Evolutionary conservation across 768 basidiomycete genomes (phyloP), one percentile per base, ranked within the genome.

Genomic region (Leccinum rimulosum): DNA sequence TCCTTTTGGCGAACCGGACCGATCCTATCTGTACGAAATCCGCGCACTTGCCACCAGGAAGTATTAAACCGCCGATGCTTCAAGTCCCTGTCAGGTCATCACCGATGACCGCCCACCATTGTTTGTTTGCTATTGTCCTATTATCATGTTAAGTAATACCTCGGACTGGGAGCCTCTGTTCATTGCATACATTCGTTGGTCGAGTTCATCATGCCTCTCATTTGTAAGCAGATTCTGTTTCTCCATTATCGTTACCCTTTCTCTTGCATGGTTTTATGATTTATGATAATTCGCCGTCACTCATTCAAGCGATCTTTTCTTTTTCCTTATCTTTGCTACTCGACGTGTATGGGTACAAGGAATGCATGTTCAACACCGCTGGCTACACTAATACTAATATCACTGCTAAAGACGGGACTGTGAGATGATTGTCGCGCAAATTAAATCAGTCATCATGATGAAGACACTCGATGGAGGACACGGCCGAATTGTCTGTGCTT

Each of bases 31-130:
- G 36, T 89, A 84, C 73, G 91, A 93, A 73, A 93, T 94, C 61
- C 85, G 91, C 62, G 88, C 87, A 27, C 82, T 94, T 57, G 91
- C 91, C 15, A 92, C 89, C n/a, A 84, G 90, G 72, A 87, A 85
- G 72, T 92, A 93, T 74, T 89, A 69, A 83, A 64, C 12, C 59
- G 5, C 52, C 56, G 35, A 57, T 59, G 22, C 59, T 33, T 27
- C 27, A 27, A 27, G 27, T 27, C 56, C 14, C 48, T 28, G 17
- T 50, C 27, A 38, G 50, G 47, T 22, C 47, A 47, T 45, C 55
- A 45, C 38, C 49, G 47, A 43, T 30, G 59, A 54, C 57, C 43
- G 17, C 38, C 55, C 28, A 52, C 50, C 25, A 36, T 17, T 43
- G 57, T 50, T 52, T 52, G 51, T 33, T 22, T 28, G 22, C 57